Percentiles rank a stretch among this genome's conserved stretches.
Evolutionary conservation across 768 basidiomycete genomes (phyloP).

Genomic region (Kwoniella pini): DNA sequence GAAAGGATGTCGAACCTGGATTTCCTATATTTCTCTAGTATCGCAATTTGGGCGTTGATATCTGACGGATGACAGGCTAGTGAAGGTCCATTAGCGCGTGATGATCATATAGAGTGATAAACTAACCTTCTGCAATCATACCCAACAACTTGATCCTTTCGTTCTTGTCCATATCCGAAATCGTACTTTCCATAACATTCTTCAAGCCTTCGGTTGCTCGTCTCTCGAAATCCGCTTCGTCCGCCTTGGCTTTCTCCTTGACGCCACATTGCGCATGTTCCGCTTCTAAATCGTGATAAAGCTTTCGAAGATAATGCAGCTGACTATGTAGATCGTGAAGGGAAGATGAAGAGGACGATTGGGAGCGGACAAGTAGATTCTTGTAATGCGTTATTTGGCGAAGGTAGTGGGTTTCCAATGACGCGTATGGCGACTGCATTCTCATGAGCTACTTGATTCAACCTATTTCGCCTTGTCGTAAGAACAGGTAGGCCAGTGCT

Average conservation of each 20-base stretch:
- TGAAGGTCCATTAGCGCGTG: background rate
- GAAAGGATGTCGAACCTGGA: conserved; percentile 82
- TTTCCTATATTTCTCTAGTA: conserved; percentile 78
- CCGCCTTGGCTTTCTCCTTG: background rate
- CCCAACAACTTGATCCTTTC: conserved; percentile 30
- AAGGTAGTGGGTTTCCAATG: conserved; percentile 12
- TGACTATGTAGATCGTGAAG: conserved; percentile 29
- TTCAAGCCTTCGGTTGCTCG: background rate
- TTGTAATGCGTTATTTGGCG: conserved; percentile 30
- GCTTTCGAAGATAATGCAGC: conserved; percentile 20
- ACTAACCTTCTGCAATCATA: conserved; percentile 35
- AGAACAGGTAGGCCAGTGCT: no score
- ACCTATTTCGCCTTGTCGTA: background rate
- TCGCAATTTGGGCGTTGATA: conserved; percentile 76
- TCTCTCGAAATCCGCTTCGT: background rate
- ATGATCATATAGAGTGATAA: background rate
- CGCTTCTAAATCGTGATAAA: conserved; percentile 10
- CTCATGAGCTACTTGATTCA: background rate
- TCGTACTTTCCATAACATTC: background rate
- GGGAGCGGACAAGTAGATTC: conserved; percentile 30
- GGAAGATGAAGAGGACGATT: conserved; percentile 28
- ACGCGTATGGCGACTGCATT: conserved; percentile 11
- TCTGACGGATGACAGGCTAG: conserved; percentile 79
- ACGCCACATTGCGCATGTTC: conserved; percentile 19
- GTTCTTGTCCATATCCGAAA: conserved; percentile 15